Evolutionary conservation across 2,329 filamentous ascomycete species (phyloP), one percentile per base, ranked within the genome.

Genomic region (Sporothrix phasma): DNA sequence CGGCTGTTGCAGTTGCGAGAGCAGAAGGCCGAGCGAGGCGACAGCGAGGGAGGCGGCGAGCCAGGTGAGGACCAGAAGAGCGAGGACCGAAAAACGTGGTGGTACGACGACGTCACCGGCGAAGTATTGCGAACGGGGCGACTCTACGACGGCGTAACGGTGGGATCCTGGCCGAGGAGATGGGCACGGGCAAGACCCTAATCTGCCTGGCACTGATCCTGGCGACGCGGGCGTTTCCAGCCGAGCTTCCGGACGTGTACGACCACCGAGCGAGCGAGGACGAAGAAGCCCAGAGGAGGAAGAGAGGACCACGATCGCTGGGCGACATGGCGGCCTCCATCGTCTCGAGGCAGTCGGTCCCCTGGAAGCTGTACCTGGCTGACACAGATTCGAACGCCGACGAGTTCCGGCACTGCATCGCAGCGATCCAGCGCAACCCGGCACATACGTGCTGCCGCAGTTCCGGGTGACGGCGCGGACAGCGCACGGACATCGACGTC

Each of bases 161-260:
- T 39, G 93, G 92, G 2, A 88, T 93, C 15, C 76, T 92, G 15
- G 88, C 89, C 0, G 90, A 94, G 71, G 87, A 89, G 67, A 92
- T 92, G 89, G 88, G 88, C 5, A 77, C 83, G 0, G 92, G 93
- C 0, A 97, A 97, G 76, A 97, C 93, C 0, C 76, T 97, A 29
- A 96, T 97, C 11, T 93, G 89, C 67, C 76, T 97, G 19, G 63
- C 88, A 6, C 76, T 91, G 2, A 86, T 97, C 45, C 78, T 95
- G 29, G 87, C 90, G 2, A 96, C 90, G 0, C 85, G 83, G 69
- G 79, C 86, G 37, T 82, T 92, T 66, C 82, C 86, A 11, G 83
- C 90, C 5, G 76, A 79, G 19, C 82, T 88, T 3, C 88, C 92
- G 1, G 80, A 85, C 3, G 17, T 39, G 24, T 19, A 39, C 24